These are phyloP conservation scores for Exophiala mesophila DNA, from an alignment of 2,329 filamentous ascomycete species.

Conservation along the genomic window DNA sequence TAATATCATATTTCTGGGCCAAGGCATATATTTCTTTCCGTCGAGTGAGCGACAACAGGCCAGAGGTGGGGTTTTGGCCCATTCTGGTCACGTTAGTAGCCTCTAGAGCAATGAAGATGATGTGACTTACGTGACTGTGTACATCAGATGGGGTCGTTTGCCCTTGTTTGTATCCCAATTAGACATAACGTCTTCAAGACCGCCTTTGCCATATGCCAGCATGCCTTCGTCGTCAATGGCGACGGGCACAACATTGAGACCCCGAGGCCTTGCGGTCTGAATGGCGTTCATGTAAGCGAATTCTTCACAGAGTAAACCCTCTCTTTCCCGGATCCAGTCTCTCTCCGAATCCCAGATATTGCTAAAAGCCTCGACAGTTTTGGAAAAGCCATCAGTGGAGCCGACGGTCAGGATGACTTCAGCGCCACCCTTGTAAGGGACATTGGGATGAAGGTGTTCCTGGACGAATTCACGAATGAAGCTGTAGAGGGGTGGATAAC, in stretches of 20 bases:
- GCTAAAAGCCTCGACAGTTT: conserved; percentile 68
- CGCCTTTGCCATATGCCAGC: conserved; percentile 65
- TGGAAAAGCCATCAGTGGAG: conserved; percentile 78
- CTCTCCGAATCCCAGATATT: conserved; percentile 68
- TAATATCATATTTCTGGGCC: conserved; percentile 77
- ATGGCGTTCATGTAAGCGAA: conserved; percentile 78
- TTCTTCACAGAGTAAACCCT: conserved; percentile 72
- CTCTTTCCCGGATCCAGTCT: conserved; percentile 63
- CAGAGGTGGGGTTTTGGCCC: conserved; percentile 83
- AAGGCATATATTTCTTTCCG: conserved; percentile 74
- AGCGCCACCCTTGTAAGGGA: conserved; percentile 71
- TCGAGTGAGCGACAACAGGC: conserved; percentile 66
- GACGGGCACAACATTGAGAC: conserved; percentile 68
- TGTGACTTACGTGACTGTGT: conserved; percentile 75
- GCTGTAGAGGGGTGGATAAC: conserved; percentile 71
- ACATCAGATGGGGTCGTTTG: conserved; percentile 75
- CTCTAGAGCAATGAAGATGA: no score
- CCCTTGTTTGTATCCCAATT: conserved; percentile 76
- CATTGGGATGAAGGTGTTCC: conserved; percentile 71
- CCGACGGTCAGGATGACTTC: conserved; percentile 77
- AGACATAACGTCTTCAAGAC: conserved; percentile 69
- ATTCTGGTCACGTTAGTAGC: conserved; percentile 48
- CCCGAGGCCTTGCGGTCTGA: conserved; percentile 60
- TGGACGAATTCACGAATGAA: conserved; percentile 76
- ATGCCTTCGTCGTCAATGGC: conserved; percentile 76